These are phyloP conservation scores for Urtica urens DNA, from an alignment of 306 rosid species.

Conservation along the genomic window DNA sequence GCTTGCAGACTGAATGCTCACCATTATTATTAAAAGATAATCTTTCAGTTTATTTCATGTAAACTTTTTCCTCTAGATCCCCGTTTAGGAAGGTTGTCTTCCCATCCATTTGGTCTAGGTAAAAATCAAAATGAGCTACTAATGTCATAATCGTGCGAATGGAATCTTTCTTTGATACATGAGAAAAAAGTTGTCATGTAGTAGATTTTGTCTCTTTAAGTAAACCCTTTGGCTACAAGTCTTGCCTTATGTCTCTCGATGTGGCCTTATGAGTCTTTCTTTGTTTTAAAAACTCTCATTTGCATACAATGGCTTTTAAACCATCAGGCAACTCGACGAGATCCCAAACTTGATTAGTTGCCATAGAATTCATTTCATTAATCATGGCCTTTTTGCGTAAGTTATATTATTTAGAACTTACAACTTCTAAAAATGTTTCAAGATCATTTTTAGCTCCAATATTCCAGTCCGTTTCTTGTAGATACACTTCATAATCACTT, in stretches of 20 bases:
- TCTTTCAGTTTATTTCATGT: neutral
- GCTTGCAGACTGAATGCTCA: neutral
- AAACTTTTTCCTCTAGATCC: no score
- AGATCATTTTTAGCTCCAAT: constrained; percentile 7
- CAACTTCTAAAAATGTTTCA: neutral
- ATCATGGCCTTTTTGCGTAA: constrained; percentile 1
- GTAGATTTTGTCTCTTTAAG: neutral
- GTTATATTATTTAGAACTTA: neutral
- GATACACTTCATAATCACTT: neutral
- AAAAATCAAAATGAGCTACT: neutral
- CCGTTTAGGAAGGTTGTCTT: neutral
- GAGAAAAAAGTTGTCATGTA: neutral
- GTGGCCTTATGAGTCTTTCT: constrained; percentile 4
- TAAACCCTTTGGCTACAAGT: no score
- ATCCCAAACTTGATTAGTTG: neutral
- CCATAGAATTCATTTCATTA: neutral
- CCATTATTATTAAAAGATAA: neutral
- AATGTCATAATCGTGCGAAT: neutral
- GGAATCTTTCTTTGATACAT: neutral
- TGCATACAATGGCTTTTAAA: neutral
- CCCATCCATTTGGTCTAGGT: neutral
- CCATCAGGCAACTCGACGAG: neutral
- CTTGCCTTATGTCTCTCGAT: no score
- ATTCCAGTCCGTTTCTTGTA: neutral
- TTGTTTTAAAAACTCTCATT: constrained; percentile 1